Conservation (phyloP, 2,329 filamentous ascomycete species). For the Trichoderma arundinaceum region DNA sequence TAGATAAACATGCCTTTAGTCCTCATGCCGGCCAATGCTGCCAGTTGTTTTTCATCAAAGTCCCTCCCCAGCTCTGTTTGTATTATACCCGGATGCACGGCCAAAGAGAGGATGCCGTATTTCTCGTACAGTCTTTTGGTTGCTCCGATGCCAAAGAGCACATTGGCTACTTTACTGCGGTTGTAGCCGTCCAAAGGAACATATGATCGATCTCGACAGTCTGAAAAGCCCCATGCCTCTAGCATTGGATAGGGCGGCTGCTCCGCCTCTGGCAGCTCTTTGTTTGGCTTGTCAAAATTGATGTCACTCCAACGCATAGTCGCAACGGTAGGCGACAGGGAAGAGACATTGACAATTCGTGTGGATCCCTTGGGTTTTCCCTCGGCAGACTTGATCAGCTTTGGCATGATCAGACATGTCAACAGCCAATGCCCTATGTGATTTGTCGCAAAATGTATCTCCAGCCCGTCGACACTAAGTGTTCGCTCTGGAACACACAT, state of each 20-base stretch:
- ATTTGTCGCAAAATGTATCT: conserved; percentile 46
- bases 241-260: conserved; percentile 32
- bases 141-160: conserved; percentile 39
- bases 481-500: conserved; percentile 44
- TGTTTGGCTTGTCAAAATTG: conserved; percentile 48
- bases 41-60: conserved; percentile 30
- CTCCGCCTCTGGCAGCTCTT: conserved; percentile 35
- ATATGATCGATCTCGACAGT: conserved; percentile 35
- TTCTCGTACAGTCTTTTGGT: conserved; percentile 38
- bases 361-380: conserved; percentile 40
- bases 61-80: conserved; percentile 42
- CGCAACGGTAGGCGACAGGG: conserved; percentile 48
- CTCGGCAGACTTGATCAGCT: conserved; percentile 42
- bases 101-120: conserved; percentile 43
- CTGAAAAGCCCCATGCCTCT: conserved; percentile 31
- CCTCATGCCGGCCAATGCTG: neutral
- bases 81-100: conserved; percentile 45
- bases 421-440: conserved; percentile 49
- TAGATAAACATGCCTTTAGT: conserved; percentile 17
- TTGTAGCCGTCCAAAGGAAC: conserved; percentile 39
- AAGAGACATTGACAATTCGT: conserved; percentile 52
- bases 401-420: conserved; percentile 45
- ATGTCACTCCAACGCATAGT: conserved; percentile 51
- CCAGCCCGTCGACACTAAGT: conserved; percentile 46
- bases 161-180: conserved; percentile 40